Evolutionary conservation across 2,329 filamentous ascomycete species (phyloP), one percentile per base, ranked within the genome.

Genomic region (Colletotrichum lini): DNA sequence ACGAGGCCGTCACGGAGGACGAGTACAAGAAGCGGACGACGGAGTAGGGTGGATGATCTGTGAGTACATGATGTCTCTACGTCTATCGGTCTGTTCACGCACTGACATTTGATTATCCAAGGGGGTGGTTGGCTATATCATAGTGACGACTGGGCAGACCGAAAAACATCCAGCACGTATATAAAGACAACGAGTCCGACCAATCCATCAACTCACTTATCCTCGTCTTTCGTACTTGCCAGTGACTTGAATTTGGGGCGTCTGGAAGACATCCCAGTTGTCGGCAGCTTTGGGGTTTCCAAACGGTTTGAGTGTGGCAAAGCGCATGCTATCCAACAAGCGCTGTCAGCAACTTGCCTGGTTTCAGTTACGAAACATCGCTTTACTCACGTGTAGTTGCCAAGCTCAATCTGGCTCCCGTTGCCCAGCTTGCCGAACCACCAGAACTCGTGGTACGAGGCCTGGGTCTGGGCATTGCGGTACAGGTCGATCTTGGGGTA

Each of bases 181-280:
- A 6, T 6, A 26, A 26, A 45, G 16, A 9, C 4, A 18, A 8
- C 13, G 8, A 47, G 9, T 5, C 44, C 8, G n/a, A 3, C 16
- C 44, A 47, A 18, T 47, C 16, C 16, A 18, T 47, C 18, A 9
- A 47, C 7, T 10, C 13, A n/a, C 54, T 23, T 42, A 58, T 44
- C 21, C 54, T 26, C 38, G 54, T 15, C 21, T 58, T 38, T 58
- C 54, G 30, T 73, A 70, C 18, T 73, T 70, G 12, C 72, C 62
- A 9, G 70, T 70, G 12, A 84, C 76, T 67, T 79, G 77, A 65
- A 84, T 78, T 59, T 78, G 77, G 8, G 78, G 76, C 9, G 78
- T 76, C 52, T 79, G 73, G 79, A 82, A 82, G 53, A 83, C 74
- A 45, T 84, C 81, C 83, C 82, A 85, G 65, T 84, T 82, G 49